Evolutionary conservation across 176 grass and related monocot genomes (phyloP), one percentile per base, ranked within the genome.

Genomic region (Zea luxurians): DNA sequence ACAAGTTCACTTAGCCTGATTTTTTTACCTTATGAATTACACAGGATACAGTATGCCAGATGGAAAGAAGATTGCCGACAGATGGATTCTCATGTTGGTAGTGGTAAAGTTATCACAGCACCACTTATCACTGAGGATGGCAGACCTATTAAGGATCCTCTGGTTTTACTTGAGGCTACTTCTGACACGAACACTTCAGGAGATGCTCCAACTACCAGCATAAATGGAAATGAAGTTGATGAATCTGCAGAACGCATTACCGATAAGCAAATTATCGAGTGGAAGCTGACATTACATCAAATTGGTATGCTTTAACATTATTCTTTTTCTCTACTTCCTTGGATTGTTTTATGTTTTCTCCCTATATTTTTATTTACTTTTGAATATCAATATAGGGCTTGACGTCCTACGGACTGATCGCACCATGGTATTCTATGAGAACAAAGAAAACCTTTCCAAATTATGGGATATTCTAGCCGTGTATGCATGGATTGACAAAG

Each of bases 401-500:
- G 96, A 99, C 27, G 96, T 96, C 52, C 88, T 99, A 62, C 92
- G 96, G 13, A 99, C 96, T 59, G 96, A 99, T 69, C 85, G 96
- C 76, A 91, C 89, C n/a, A 78, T 99, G 82, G 92, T 93, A 80
- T 99, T 99, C 71, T 99, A 96, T 78, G 90, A 99, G 88, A 91
- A 92, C 64, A 89, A 99, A 82, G 96, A 96, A 83, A 99, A 99
- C 76, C 90, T 99, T 75, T 93, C 96, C 27, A 99, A 93, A 79
- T 83, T 99, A 27, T 99, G 96, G 96, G 92, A 99, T 87, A 99
- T 99, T 83, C 76, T 99, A 65, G 88, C 96, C 4, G 90, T 99
- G 68, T 99, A 99, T 91, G 83, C 92, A 46, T 99, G 96, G 96
- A 96, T 99, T 85, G 96, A 96, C 79, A 99, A 99, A 87, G 96